phyloP scores from a whole-genome alignment of 192 early-diverging fungal genomes.

The Backusella liffmaniae region DNA sequence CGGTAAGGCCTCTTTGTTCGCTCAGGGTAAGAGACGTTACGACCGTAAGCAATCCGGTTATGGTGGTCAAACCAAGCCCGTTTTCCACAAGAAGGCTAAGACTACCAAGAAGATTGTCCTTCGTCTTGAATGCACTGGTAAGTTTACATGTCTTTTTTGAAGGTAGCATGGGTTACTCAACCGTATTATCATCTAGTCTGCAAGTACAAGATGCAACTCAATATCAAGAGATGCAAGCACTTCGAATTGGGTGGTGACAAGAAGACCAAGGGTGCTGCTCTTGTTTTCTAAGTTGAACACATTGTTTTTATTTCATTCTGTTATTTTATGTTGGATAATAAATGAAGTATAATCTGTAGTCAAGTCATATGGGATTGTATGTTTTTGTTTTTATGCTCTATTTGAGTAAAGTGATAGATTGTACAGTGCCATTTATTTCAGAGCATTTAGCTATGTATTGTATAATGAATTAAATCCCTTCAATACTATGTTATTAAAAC shows the following conservation, averaged over 20 bases:
- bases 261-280: constrained; percentile 90
- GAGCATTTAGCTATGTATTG: too few relatives aligned
- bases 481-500: too few relatives aligned
- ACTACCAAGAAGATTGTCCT: constrained; percentile 99
- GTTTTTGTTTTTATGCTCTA: background rate
- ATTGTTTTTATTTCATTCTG: background rate
- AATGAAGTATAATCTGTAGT: background rate
- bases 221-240: constrained; percentile 99
- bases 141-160: background rate
- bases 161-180: too few relatives aligned
- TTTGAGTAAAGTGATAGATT: background rate
- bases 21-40: constrained; percentile 83
- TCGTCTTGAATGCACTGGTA: constrained; percentile 91
- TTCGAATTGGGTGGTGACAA: constrained; percentile 99
- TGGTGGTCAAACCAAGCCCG: constrained; percentile 99
- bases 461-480: too few relatives aligned
- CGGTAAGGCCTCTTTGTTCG: constrained; percentile 98
- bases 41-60: constrained; percentile 94
- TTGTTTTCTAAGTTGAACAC: constrained; percentile 68
- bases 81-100: constrained; percentile 99
- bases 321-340: constrained; percentile 2
- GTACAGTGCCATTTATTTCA: too few relatives aligned
- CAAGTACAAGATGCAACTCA: constrained; percentile 99
- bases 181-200: constrained; percentile 42
- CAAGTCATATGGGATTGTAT: background rate